Base-by-base conservation (phyloP, 805 yeast genomes). In the Candida pseudoglaebosa region DNA sequence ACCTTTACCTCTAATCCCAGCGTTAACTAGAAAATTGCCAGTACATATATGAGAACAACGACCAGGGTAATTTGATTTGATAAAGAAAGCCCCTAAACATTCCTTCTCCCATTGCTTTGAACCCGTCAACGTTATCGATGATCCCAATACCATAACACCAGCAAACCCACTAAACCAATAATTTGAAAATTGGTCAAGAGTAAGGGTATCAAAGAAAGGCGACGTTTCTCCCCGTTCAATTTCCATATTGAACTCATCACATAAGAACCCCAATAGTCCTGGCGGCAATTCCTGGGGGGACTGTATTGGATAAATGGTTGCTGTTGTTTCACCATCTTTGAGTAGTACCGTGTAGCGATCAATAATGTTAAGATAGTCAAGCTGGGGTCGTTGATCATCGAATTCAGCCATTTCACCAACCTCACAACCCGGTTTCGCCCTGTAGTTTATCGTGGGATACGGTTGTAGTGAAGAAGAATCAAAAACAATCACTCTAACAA, bases 221-320 rank as follows among this genome's bases (percentile, higher is more conserved):
- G 77, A 82, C 6, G 95, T 83, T 44, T 85, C 91, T 26, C 97
- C 97, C 32, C 87, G 71, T 44, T 82, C 90, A 17, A 91, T 78
- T 57, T 91, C 99, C 80, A 84, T 83, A 59, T 91, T 91, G 64
- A 85, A 86, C 61, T 93, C 98, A 56, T 90, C 97, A 45, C 91
- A 79, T 30, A 91, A 58, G 54, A 91, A 90, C 14, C 84, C 83
- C 28, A 88, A 59, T 19, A 91, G 67, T 0, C 88, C 91, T 2
- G 78, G 75, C 0, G 98, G 98, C 9, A 91, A 65, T 40, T 80
- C 79, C 18, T 72, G 72, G 0, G 80, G 70, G 20, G 78, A 74
- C 41, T 78, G 73, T 10, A 91, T 76, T 3, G 99, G 98, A 54
- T 87, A 88, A 42, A 93, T 82, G 3, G 97, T 90, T 1, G 97